These are phyloP conservation scores for Cucurbita moschata DNA, from an alignment of 306 rosid species.

Conservation along the genomic window DNA sequence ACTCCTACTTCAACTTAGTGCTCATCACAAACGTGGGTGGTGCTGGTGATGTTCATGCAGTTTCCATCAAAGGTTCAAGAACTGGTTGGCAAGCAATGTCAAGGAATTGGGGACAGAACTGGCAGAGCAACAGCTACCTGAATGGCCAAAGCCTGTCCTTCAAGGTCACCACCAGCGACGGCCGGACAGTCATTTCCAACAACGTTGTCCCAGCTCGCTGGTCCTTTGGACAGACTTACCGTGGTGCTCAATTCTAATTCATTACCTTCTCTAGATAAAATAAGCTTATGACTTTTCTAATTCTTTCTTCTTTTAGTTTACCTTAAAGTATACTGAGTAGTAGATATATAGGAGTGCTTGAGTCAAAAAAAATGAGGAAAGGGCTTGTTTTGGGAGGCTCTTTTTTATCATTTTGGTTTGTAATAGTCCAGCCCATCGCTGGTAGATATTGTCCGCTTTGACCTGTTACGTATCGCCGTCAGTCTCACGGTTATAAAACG, in stretches of 20 bases:
- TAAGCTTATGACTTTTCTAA: not conserved
- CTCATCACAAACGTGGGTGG: conserved; percentile 94
- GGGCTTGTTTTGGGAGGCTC: conserved; percentile 68
- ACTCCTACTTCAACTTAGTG: conserved; percentile 88
- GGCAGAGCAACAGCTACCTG: conserved; percentile 88
- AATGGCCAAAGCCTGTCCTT: conserved; percentile 84
- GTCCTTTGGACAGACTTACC: conserved; percentile 94
- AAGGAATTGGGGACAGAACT: conserved; percentile 95
- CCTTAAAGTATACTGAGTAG: conserved; percentile 53
- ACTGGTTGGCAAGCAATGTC: conserved; percentile 85
- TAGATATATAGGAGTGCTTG: conserved; percentile 36
- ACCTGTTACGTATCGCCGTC: too few relatives aligned
- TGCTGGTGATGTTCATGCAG: conserved; percentile 82
- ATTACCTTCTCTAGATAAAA: not conserved
- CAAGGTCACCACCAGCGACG: conserved; percentile 84
- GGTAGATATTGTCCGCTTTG: too few relatives aligned
- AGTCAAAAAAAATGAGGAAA: conserved; percentile 22
- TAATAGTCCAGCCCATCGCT: too few relatives aligned
- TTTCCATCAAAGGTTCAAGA: conserved; percentile 66
- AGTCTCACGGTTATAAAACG: too few relatives aligned
- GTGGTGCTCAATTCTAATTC: conserved; percentile 76
- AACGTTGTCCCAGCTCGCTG: conserved; percentile 68
- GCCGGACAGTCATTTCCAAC: conserved; percentile 46
- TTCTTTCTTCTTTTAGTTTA: not conserved
- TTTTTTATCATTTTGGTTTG: conserved; percentile 16